Conservation (phyloP, 2,329 filamentous ascomycete genomes). For the Xylaria sp. region DNA sequence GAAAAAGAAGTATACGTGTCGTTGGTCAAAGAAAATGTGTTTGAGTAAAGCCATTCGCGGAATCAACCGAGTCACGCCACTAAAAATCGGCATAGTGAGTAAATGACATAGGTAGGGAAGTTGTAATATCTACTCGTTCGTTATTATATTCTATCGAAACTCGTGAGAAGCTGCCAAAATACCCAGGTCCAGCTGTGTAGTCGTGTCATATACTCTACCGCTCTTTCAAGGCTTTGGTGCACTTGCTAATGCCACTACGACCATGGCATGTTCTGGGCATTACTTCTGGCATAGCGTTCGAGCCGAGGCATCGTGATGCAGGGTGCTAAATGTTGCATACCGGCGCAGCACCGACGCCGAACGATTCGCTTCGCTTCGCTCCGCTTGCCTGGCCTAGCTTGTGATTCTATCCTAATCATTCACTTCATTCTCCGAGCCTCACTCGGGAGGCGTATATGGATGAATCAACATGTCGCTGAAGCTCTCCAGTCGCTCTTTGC, state of each 20-base stretch:
- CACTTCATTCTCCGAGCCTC: slow-evolving; percentile 6
- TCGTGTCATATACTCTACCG: background rate
- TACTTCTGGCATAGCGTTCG: background rate
- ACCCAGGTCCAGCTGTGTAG: background rate
- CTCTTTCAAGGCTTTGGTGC: background rate
- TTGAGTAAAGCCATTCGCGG: background rate
- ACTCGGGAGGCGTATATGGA: slow-evolving; percentile 75
- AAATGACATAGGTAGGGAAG: background rate
- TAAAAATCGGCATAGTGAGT: background rate
- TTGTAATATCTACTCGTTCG: slow-evolving; percentile 11
- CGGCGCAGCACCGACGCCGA: background rate
- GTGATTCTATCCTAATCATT: slow-evolving; percentile 1
- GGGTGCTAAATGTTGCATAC: background rate
- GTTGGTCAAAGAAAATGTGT: background rate
- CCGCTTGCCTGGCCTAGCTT: background rate
- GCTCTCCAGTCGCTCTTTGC: slow-evolving; percentile 91
- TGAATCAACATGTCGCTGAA: slow-evolving; percentile 87
- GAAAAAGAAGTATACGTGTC: background rate
- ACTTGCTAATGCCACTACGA: background rate
- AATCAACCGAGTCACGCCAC: background rate
- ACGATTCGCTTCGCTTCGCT: background rate
- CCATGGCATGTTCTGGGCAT: background rate
- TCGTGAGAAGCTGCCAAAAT: background rate
- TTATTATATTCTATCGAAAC: slow-evolving; percentile 17
- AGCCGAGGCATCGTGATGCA: background rate